phyloP scores from a whole-genome alignment of 2,329 filamentous ascomycete species.

The Cryphonectria nitschkei region DNA sequence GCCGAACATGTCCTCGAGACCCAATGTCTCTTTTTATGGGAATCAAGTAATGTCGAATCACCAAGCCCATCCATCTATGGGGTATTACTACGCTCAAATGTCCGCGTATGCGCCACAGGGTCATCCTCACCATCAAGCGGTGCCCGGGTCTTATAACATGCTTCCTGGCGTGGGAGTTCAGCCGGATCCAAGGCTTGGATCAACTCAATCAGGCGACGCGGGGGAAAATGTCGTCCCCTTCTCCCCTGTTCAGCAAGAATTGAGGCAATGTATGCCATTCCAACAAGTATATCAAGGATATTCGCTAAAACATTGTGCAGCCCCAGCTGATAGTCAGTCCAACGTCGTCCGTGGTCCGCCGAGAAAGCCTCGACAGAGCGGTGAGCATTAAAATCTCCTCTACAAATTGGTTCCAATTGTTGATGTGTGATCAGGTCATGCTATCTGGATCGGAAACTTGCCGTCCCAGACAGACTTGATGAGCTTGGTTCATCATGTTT shows the following conservation, averaged over 20 bases:
- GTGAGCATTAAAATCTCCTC: constrained; percentile 45
- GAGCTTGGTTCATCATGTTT: constrained; percentile 89
- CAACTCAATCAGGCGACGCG: constrained; percentile 28
- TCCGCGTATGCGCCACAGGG: constrained; percentile 43
- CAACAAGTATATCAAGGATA: background rate
- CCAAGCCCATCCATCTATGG: constrained; percentile 39
- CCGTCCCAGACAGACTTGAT: constrained; percentile 82
- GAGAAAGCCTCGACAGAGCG: constrained; percentile 63
- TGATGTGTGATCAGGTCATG: constrained; percentile 64
- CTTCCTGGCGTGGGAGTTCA: constrained; percentile 32
- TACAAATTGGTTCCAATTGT: background rate
- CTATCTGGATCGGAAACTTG: constrained; percentile 94
- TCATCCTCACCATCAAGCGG: constrained; percentile 39
- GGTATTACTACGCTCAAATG: constrained; percentile 50
- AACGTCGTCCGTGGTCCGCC: constrained; percentile 57
- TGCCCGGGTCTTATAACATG: constrained; percentile 43
- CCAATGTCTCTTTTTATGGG: constrained; percentile 49
- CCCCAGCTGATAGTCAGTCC: constrained; percentile 38
- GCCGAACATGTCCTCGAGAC: constrained; percentile 40
- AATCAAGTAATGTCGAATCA: constrained; percentile 47
- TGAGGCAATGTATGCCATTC: constrained; percentile 27
- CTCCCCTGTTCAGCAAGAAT: constrained; percentile 23
- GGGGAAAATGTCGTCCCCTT: constrained; percentile 8
- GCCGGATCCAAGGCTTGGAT: constrained; percentile 34
- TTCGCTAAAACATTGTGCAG: constrained; percentile 22